Evolutionary conservation across 106 monocot species (phyloP), one percentile per base, ranked within the genome.

Genomic region (Dendrobium catenatum): DNA sequence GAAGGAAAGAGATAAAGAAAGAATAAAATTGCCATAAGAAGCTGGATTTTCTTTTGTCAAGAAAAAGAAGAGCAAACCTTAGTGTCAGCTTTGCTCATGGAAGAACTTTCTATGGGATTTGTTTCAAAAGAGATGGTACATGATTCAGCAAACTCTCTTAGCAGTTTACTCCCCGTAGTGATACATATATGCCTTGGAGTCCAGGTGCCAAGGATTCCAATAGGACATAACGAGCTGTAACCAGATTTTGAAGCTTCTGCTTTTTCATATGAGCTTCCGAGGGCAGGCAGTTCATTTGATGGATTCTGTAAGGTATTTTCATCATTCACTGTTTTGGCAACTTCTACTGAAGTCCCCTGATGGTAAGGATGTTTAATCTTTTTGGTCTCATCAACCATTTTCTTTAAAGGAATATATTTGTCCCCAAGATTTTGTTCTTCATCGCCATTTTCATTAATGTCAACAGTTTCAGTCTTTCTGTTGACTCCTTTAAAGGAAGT

Each of bases 161-260:
- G 78, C 79, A 83, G 72, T 76, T 80, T 86, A 46, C 80, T 83
- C 5, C 85, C 83, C 29, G 88, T 88, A 26, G 91, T 92, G 79
- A 89, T 82, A 70, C 92, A 92, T 9, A 88, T 41, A 68, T 80
- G 92, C 18, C 84, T 80, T 31, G 79, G 82, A 18, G 31, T 76
- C 81, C 85, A 87, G 61, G 64, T 76, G 42, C 77, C 84, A 49
- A 76, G 49, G 29, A 46, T 86, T 70, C 78, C 87, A 70, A 78
- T 37, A 73, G 75, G 27, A 76, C 59, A 88, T 79, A 55, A 15
- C 72, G 72, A 77, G 31, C 22, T 54, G 31, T 76, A 47, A 81
- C 73, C 75, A 82, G 67, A 82, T n/a, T 73, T 77, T 41, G 78
- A 46, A 0, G 77, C 22, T 41, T 81, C 77, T 20, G 24, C 66